Evolutionary conservation across 2,329 filamentous ascomycete genomes (phyloP).

Genomic region (Aureobasidium sp.): DNA sequence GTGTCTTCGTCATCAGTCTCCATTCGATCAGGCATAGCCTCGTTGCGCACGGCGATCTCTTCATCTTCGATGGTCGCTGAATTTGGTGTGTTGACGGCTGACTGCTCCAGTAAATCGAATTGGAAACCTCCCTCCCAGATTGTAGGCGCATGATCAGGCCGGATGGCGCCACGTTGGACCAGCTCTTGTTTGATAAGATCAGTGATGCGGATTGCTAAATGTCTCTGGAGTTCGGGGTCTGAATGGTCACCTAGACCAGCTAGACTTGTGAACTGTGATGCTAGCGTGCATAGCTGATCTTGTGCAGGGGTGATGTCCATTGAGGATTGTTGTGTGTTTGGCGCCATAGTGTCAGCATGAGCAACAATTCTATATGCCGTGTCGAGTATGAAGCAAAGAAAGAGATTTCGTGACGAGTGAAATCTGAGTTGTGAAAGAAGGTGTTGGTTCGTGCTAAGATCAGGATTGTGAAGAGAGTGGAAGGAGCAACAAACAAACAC

Average conservation of each 20-base stretch:
- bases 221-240: not conserved
- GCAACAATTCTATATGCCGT: not conserved
- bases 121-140: not conserved
- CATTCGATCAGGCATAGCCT: too few relatives aligned
- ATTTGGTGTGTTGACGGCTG: too few relatives aligned
- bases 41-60: too few relatives aligned
- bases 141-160: not conserved
- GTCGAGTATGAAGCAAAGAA: not conserved
- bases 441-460: too few relatives aligned
- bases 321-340: not conserved
- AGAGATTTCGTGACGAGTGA: not conserved
- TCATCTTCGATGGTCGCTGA: too few relatives aligned
- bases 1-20: too few relatives aligned
- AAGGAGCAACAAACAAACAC: too few relatives aligned
- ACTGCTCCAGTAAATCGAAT: too few relatives aligned
- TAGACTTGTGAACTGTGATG: not conserved
- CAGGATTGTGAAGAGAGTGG: too few relatives aligned
- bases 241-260: not conserved
- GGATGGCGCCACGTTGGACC: not conserved
- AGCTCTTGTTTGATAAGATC: not conserved
- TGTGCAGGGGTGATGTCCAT: not conserved
- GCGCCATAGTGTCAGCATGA: not conserved
- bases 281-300: not conserved
- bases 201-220: not conserved
- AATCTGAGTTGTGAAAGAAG: too few relatives aligned